Evolutionary conservation across 2,329 filamentous ascomycete species (phyloP), one percentile per base, ranked within the genome.

Genomic region (Apiospora malaysiana): DNA sequence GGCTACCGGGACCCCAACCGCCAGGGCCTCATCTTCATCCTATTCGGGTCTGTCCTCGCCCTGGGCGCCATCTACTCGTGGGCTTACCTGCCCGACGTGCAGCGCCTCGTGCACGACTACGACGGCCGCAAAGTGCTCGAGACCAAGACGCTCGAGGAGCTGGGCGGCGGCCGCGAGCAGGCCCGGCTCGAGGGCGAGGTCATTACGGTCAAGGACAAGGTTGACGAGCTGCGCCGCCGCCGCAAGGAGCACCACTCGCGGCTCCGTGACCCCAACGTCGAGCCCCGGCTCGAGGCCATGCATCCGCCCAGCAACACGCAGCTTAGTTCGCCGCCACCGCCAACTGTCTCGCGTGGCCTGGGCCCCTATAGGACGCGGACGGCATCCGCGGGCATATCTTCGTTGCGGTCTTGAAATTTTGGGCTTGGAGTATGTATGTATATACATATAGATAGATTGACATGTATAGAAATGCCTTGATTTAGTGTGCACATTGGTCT

Each of bases 71-170:
- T 87, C 43, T 86, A 82, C 76, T 85, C 85, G 12, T 87, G 85
- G 85, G 85, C 84, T 1, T 88, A 87, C 71, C 77, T 88, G 27
- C 86, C 86, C 4, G 82, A 87, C 68, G 76, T 84, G 0, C 85
- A 87, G 76, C 80, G 84, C 1, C 80, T 79, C 72, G 78, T 81
- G 4, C 74, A 75, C 4, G 77, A 77, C 12, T 80, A 82, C 45
- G 71, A 71, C 49, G 81, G 16, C 42, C 12, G 16, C 4, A 18
- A 16, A 2, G 77, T 79, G 46, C 78, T 85, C 42, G 84, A 85
- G 76, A 83, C 82, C 2, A 86, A 85, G 75, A 84, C 80, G 51
- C 81, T 88, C 2, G 86, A 88, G 73, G 85, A 87, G 68, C 80
- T 88, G 7, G 85, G 85, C 18, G 85, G 85, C 72, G 86, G 86